Evolutionary conservation across 2,329 filamentous ascomycete species (phyloP), one percentile per base, ranked within the genome.

Genomic region (Cladosporium sp.): DNA sequence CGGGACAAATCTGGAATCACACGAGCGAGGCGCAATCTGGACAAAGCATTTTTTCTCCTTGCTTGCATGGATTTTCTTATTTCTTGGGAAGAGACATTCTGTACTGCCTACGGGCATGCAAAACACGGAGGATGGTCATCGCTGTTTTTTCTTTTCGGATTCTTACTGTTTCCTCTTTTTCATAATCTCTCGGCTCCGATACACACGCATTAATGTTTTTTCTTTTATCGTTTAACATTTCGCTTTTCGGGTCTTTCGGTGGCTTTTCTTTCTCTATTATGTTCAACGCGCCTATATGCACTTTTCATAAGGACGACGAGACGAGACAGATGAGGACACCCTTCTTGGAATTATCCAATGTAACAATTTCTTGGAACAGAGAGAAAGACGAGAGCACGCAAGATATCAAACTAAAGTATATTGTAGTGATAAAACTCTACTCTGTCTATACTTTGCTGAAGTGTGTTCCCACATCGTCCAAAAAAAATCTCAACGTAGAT

Each of bases 191-290:
- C 51, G 36, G 22, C 22, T 54, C 37, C 51, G 22, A 40, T 25
- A 40, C 22, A 17, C 25, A 20, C 40, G 30, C 25, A 55, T 55
- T 55, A 55, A 55, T 55, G 52, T 55, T 19, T 55, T 38, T 45
- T 22, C 34, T 9, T 19, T 8, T 34, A 9, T 9, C 9, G 30
- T 30, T 20, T 45, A 15, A 15, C 42, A 14, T 45, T 45, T 15
- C 6, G 19, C 25, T 19, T 47, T 22, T 28, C 20, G 15, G 17
- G 3, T 12, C 36, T 52, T 20, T 40, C 20, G n/a, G 12, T 15
- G n/a, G 45, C n/a, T 20, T 50, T 15, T 20, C 9, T 7, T 50
- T 36, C 17, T 50, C 19, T 12, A 6, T 20, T 37, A n/a, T 50
- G 8, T 17, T 40, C 37, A 40, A 14, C 3, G n/a, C 47, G 30